Conservation (phyloP, 2,329 filamentous ascomycete species). For the Fonsecaea erecta region DNA sequence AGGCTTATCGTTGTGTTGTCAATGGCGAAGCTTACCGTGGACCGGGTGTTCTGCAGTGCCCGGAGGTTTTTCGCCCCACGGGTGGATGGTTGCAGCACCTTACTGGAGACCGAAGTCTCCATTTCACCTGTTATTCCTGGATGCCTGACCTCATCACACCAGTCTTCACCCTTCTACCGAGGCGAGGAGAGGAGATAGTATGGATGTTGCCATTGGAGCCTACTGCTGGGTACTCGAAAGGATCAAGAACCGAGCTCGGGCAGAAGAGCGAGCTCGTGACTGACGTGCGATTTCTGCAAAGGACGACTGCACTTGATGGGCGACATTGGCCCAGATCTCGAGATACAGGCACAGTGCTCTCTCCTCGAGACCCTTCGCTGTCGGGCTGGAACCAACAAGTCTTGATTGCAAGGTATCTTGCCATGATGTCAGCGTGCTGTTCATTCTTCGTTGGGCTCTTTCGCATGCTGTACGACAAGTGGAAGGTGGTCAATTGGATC, state of each 20-base stretch:
- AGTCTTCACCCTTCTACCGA: neutral
- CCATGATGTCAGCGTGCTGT: neutral
- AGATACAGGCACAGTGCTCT: neutral
- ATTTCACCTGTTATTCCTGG: neutral
- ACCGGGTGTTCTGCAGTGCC: neutral
- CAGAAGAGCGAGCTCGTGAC: neutral
- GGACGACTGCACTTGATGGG: neutral
- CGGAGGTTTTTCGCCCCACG: neutral
- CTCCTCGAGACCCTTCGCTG: neutral
- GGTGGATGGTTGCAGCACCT: neutral
- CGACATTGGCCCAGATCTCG: neutral
- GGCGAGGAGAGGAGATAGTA: neutral
- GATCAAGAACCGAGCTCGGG: neutral
- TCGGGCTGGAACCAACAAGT: neutral
- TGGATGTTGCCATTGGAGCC: neutral
- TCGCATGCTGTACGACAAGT: neutral
- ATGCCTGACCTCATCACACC: neutral
- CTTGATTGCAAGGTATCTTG: neutral
- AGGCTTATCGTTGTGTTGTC: neutral
- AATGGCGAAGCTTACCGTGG: neutral
- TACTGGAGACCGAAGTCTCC: neutral
- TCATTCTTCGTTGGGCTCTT: neutral
- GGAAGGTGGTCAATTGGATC: neutral
- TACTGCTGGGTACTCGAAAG: neutral
- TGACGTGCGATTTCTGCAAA: neutral